These are phyloP conservation scores for Diaporthe velutina DNA, from an alignment of 2,329 filamentous ascomycete genomes.

Conservation along the genomic window DNA sequence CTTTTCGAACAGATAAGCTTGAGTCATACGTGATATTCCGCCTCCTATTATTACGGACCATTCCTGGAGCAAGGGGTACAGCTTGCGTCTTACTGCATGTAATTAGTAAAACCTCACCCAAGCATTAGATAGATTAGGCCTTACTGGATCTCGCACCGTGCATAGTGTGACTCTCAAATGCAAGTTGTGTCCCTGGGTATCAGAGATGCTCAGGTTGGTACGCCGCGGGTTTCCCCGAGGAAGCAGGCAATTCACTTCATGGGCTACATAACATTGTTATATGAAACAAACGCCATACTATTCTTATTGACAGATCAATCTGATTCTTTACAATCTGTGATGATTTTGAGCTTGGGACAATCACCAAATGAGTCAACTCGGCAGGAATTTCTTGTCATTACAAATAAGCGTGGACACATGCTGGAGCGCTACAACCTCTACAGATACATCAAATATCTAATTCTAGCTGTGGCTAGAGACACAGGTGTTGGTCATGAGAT, in stretches of 20 bases:
- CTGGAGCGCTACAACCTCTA: background rate
- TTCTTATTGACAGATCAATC: background rate
- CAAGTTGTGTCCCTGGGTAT: background rate
- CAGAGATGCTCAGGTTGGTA: too few relatives aligned
- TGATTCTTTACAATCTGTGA: background rate
- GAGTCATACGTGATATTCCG: background rate
- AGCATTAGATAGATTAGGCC: background rate
- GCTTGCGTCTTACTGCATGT: background rate
- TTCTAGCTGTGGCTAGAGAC: background rate
- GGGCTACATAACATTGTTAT: background rate
- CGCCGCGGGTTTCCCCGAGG: background rate
- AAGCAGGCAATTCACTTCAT: background rate
- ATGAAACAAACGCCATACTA: background rate
- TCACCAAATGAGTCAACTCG: background rate
- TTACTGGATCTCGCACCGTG: background rate
- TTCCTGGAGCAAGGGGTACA: background rate
- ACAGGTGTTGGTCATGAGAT: too few relatives aligned
- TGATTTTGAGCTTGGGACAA: background rate
- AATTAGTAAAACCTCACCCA: background rate
- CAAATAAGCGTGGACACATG: background rate
- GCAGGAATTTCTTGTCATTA: background rate
- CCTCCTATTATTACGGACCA: background rate
- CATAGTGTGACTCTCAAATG: background rate
- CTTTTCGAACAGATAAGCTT: too few relatives aligned
- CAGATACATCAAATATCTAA: background rate